A percentile compares a stretch with the other conserved stretches of the same genome.
Conservation (phyloP, 1,284 basidiomycete species). For the Veloboletus limbatus region DNA sequence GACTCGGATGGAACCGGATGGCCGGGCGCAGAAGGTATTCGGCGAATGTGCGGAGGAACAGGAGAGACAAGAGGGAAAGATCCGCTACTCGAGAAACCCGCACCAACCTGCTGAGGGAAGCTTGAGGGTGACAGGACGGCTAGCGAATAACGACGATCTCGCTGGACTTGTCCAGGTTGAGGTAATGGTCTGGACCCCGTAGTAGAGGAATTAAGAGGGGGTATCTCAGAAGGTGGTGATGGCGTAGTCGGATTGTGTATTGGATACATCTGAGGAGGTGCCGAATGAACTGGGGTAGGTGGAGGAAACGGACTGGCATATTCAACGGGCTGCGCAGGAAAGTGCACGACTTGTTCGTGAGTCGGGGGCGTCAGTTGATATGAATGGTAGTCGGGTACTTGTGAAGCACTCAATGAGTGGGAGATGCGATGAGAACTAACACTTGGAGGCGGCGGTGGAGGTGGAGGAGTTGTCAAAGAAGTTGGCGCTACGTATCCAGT, state of each 20-base stretch:
- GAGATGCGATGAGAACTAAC: constrained; percentile 20
- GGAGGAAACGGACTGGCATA: constrained; percentile 20
- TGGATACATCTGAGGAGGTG: constrained; percentile 31
- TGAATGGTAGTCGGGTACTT: constrained; percentile 25
- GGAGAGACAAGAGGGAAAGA: constrained; percentile 24
- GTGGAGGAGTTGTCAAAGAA: constrained; percentile 10
- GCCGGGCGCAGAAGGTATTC: constrained; percentile 30
- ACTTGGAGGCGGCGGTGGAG: constrained; percentile 21
- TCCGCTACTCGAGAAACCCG: constrained; percentile 19
- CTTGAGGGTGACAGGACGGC: constrained; percentile 35
- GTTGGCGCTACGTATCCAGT: constrained; percentile 18
- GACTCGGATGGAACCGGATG: constrained; percentile 24
- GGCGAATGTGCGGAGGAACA: constrained; percentile 22
- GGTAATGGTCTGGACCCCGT: constrained; percentile 58
- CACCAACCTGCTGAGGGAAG: constrained; percentile 26
- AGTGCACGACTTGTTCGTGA: constrained; percentile 23
- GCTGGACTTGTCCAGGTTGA: constrained; percentile 34
- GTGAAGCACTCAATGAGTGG: constrained; percentile 27
- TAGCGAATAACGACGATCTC: constrained; percentile 37
- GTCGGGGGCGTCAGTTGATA: constrained; percentile 22
- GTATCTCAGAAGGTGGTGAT: constrained; percentile 30
- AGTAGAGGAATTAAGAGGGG: constrained; percentile 32
- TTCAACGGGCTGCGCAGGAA: constrained; percentile 29
- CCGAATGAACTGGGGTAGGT: constrained; percentile 25
- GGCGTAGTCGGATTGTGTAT: constrained; percentile 33